A percentile compares a stretch with the other conserved stretches of the same genome.
Evolutionary conservation across 208 protist genomes (phyloP).

Genomic region (Trypanosoma rangeli): DNA sequence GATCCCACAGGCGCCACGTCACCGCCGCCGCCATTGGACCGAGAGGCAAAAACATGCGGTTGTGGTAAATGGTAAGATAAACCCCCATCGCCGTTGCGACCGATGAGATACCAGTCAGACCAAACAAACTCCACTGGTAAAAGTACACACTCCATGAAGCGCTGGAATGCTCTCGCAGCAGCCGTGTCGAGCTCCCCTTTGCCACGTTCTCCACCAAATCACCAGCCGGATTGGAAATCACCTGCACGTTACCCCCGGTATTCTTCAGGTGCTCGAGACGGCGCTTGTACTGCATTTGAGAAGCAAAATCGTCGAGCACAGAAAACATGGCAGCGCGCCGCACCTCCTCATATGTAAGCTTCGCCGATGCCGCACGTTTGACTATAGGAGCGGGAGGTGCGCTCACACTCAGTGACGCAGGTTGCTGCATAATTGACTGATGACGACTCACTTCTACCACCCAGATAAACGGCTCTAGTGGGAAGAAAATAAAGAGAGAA

Average conservation of each 20-base stretch:
- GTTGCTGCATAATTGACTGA: conserved; percentile 35
- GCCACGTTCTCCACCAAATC: conserved; percentile 25
- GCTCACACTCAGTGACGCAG: conserved; percentile 41
- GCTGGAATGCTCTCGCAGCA: conserved; percentile 76
- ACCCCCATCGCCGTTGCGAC: conserved; percentile 52
- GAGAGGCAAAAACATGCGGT: conserved; percentile 67
- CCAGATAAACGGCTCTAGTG: neutral
- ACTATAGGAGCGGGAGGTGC: conserved; percentile 53
- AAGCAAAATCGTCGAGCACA: conserved; percentile 65
- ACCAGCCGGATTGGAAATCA: conserved; percentile 37
- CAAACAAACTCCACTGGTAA: conserved; percentile 76
- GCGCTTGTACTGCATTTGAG: conserved; percentile 41
- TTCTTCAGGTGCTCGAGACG: conserved; percentile 23
- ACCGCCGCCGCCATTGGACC: conserved; percentile 56
- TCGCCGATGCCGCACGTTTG: conserved; percentile 33
- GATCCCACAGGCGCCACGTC: conserved; percentile 74
- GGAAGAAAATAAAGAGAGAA: neutral
- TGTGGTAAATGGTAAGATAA: conserved; percentile 69
- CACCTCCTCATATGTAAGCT: conserved; percentile 62
- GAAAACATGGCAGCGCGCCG: conserved; percentile 39
- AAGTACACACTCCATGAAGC: conserved; percentile 64
- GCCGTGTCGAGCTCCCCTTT: conserved; percentile 48
- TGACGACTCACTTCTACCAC: neutral
- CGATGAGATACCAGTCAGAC: conserved; percentile 57
- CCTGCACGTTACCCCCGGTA: conserved; percentile 44